These are phyloP conservation scores for Gyromitra esculenta DNA, from an alignment of 2,329 filamentous ascomycete species.

Conservation along the genomic window DNA sequence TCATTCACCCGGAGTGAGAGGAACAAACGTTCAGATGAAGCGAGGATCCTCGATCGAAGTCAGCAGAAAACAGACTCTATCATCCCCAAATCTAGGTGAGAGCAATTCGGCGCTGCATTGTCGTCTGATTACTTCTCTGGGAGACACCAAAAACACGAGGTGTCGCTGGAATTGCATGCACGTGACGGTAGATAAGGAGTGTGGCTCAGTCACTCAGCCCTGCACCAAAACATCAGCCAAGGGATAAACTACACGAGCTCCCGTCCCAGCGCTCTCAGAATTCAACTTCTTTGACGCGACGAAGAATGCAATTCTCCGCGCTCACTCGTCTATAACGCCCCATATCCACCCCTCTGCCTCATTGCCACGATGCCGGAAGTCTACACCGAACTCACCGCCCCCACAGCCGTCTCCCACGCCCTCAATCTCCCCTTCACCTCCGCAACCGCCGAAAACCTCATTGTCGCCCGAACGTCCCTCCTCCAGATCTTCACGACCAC, in stretches of 20 bases:
- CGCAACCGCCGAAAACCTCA: slow-evolving; percentile 79
- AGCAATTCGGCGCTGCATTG: not conserved
- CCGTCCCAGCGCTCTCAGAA: slow-evolving; percentile 1
- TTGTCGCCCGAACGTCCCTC: slow-evolving; percentile 90
- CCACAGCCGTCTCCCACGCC: slow-evolving; percentile 91
- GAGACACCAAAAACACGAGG: not conserved
- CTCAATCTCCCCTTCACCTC: slow-evolving; percentile 80
- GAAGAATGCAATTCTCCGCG: slow-evolving; percentile 42
- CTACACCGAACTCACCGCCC: slow-evolving; percentile 94
- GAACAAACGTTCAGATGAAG: not conserved
- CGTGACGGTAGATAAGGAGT: slow-evolving; percentile 4
- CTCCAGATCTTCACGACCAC: slow-evolving; percentile 87
- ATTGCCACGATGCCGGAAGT: slow-evolving; percentile 54
- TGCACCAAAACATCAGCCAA: slow-evolving; percentile 13
- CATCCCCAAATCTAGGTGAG: not conserved
- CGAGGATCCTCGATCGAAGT: not conserved
- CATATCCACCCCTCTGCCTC: slow-evolving; percentile 2
- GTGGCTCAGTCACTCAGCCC: slow-evolving; percentile 45
- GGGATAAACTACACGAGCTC: slow-evolving; percentile 43
- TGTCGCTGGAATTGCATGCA: not conserved
- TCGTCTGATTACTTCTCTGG: not conserved
- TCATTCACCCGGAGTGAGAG: not conserved
- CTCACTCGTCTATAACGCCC: slow-evolving; percentile 26
- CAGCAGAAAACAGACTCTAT: not conserved
- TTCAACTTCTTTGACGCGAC: slow-evolving; percentile 37